Base-by-base conservation (phyloP, 116 monocot genomes). In the Thalassia testudinum region DNA sequence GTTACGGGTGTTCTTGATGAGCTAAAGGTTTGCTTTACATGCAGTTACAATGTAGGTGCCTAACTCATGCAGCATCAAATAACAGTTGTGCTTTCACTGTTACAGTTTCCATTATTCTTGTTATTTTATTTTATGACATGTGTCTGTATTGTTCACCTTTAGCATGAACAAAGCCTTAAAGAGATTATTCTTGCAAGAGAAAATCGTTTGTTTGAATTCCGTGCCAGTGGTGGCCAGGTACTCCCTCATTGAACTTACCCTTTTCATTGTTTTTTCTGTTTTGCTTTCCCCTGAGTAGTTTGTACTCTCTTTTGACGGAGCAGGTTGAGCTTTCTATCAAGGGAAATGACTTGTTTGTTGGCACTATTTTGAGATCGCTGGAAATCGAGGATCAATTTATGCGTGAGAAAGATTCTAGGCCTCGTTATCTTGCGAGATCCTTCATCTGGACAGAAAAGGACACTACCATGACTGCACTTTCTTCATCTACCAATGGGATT, bases 151-250 rank as follows among this genome's bases (percentile, higher is more conserved):
- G 45, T n/a, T 4, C 3, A 45, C 15, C 15, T 59, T 22, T 60
- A 99, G 99, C 62, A 52, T 45, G 78, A 76, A 58, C 64, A 78
- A 62, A 73, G 37, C 57, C 69, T 80, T 53, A 71, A 73, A 50
- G 73, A 71, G 56, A 68, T 90, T 57, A 68, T 99, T 27, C 68
- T 90, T 52, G 62, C 47, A 24, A 71, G 66, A 56, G 99, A 99
- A 62, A 86, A 61, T 54, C 70, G 45, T 50, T 70, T 99, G 40
- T 82, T 99, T 66, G 85, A 82, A 65, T 79, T 99, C 48, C 76
- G 90, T 69, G 99, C 99, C 62, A 53, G 60, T 53, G 90, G 99
- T 69, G 99, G 99, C 28, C 86, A 90, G 83, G 97, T 97, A 66
- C 50, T 34, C 10, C 25, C 62, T 19, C 26, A 6, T 59, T 17